Evolutionary conservation across 495 filamentous ascomycete genomes (phyloP).

Genomic region (Clohesyomyces aquaticus): DNA sequence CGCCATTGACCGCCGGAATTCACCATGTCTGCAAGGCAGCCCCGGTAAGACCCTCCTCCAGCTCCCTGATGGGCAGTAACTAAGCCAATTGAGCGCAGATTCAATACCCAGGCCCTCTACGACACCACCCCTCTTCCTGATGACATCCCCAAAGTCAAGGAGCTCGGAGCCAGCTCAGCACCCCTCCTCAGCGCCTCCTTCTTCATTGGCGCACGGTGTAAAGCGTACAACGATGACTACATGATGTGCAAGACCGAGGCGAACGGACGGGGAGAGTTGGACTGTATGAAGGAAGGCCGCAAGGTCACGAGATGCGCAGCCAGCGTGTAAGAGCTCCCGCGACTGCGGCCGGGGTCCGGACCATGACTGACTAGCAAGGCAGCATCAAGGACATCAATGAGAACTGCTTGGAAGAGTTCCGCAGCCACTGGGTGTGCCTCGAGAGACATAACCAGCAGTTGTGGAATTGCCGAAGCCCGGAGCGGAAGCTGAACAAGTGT

Average conservation of each 20-base stretch:
- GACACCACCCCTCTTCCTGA: conserved; percentile 95
- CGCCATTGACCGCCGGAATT: conserved; percentile 36
- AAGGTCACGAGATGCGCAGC: conserved; percentile 95
- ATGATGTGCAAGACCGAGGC: conserved; percentile 98
- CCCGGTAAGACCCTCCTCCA: conserved; percentile 40
- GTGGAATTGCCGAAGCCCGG: conserved; percentile 80
- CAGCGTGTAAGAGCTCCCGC: conserved; percentile 74
- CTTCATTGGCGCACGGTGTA: conserved; percentile 96
- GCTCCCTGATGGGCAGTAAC: not conserved
- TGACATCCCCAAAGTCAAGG: conserved; percentile 85
- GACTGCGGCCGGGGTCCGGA: not conserved
- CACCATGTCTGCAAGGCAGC: conserved; percentile 50
- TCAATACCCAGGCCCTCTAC: conserved; percentile 88
- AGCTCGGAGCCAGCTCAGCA: conserved; percentile 88
- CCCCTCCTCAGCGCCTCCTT: conserved; percentile 90
- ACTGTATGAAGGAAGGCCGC: conserved; percentile 93
- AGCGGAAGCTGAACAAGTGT: conserved; percentile 86
- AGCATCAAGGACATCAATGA: conserved; percentile 97
- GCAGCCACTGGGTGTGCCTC: conserved; percentile 89
- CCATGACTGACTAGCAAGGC: conserved; percentile 7
- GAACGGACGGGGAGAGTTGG: conserved; percentile 83
- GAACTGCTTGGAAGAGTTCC: conserved; percentile 87
- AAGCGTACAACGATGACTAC: conserved; percentile 95
- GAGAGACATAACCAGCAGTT: conserved; percentile 97
- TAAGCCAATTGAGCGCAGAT: conserved; percentile 59